phyloP scores from a whole-genome alignment of 2,329 filamentous ascomycete genomes.

The Aulographum hederae region DNA sequence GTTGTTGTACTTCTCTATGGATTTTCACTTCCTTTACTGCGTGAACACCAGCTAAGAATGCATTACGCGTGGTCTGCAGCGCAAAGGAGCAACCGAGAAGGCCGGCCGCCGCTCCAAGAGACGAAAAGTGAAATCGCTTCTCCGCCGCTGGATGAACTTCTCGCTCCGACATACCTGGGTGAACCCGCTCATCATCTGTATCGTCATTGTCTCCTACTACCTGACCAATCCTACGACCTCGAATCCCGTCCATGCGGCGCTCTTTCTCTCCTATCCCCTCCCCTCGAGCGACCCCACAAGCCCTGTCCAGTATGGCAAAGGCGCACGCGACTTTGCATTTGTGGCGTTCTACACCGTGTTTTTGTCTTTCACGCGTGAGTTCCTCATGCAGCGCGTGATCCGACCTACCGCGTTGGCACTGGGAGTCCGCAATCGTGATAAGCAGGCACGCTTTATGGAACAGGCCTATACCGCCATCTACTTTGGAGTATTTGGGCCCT shows the following conservation, averaged over 20 bases:
- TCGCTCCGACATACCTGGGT: slow-evolving; percentile 40
- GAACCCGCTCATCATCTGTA: slow-evolving; percentile 49
- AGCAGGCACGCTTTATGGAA: slow-evolving; percentile 88
- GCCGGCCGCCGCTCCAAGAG: slow-evolving; percentile 23
- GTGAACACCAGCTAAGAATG: background rate
- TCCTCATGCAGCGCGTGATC: slow-evolving; percentile 82
- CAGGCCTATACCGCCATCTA: slow-evolving; percentile 89
- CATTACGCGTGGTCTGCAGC: background rate
- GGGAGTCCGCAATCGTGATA: slow-evolving; percentile 53
- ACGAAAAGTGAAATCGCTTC: slow-evolving; percentile 23
- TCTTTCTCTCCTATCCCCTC: slow-evolving; percentile 79
- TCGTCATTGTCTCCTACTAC: slow-evolving; percentile 48
- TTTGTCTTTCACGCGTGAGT: slow-evolving; percentile 84
- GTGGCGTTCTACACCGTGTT: slow-evolving; percentile 80
- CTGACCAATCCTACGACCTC: slow-evolving; percentile 55
- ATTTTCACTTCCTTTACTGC: no score
- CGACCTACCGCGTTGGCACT: slow-evolving; percentile 53
- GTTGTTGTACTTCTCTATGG: no score
- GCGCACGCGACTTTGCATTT: slow-evolving; percentile 70
- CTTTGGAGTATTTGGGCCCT: slow-evolving; percentile 66
- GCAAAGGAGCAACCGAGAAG: slow-evolving; percentile 7
- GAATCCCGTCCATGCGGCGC: slow-evolving; percentile 63
- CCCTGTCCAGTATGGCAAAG: slow-evolving; percentile 64
- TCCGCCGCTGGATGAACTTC: slow-evolving; percentile 25
- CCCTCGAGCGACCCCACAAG: slow-evolving; percentile 24